Conservation (phyloP, 768 basidiomycete genomes). For the Podaxis sp. region DNA sequence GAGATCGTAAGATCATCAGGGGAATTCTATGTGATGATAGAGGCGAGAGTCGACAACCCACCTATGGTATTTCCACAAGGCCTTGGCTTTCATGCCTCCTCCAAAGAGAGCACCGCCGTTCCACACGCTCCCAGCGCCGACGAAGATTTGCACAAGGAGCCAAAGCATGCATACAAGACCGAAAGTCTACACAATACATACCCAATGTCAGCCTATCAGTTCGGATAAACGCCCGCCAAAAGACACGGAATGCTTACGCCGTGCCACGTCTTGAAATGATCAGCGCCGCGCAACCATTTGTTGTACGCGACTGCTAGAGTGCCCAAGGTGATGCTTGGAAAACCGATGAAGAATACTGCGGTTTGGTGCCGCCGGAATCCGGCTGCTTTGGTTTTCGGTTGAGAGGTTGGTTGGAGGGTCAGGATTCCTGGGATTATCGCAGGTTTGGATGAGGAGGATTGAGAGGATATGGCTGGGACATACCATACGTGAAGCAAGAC, state of each 20-base stretch:
- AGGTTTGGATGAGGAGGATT: background rate
- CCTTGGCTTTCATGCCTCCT: constrained; percentile 68
- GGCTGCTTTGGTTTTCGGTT: constrained; percentile 61
- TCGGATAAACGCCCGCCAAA: background rate
- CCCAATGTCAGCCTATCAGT: background rate
- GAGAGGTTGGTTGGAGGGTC: constrained; percentile 74
- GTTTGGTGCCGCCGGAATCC: constrained; percentile 72
- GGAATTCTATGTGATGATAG: background rate
- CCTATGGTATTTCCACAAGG: constrained; percentile 86
- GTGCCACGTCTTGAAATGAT: constrained; percentile 78
- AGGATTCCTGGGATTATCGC: constrained; percentile 51
- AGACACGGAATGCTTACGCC: constrained; percentile 43
- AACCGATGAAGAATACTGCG: constrained; percentile 52
- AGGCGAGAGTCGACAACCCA: constrained; percentile 20
- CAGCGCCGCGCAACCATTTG: constrained; percentile 48
- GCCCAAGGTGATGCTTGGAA: constrained; percentile 60
- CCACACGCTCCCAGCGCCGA: constrained; percentile 83
- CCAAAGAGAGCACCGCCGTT: constrained; percentile 68
- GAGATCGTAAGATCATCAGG: constrained; percentile 8
- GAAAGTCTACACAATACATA: constrained; percentile 42
- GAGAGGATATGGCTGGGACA: constrained; percentile 15
- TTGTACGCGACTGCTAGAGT: constrained; percentile 60
- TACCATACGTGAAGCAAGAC: constrained; percentile 62
- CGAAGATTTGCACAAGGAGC: constrained; percentile 56
- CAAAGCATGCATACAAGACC: constrained; percentile 64